Base-by-base conservation (phyloP, 2,329 filamentous ascomycete species). In the Arthrobotrys pseudoclavata region DNA sequence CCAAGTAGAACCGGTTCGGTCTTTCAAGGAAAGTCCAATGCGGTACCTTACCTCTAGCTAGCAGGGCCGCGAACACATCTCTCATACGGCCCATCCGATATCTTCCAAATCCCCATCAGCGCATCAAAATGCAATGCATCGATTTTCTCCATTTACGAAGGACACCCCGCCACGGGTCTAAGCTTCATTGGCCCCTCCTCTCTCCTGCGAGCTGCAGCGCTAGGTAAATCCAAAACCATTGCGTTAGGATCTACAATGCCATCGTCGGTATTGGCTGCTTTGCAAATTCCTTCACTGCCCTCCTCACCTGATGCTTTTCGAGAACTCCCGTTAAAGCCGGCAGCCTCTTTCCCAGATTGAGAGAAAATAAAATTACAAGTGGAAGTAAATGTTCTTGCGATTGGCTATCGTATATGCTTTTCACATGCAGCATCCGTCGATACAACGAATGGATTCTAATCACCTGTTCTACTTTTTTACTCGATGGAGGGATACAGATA, bases 81-180 rank as follows among this genome's bases (percentile, higher is more conserved):
- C 31, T 34, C 31, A n/a, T n/a, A n/a, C n/a, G n/a, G n/a, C 31
- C 12, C 31, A 34, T 34, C 31, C 12, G 31, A 34, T 34, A 10
- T 34, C 31, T 34, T 10, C 31, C 31, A 4, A 1, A 34, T 1
- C 31, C 1, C 1, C 4, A 34, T 5, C 31, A 10, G 31, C 31
- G 31, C 31, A 34, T 34, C 31, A 34, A 12, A 40, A 40, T 40
- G 37, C 37, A 40, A 15, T 40, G 37, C 37, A 40, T 40, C 4
- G 37, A 40, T 15, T n/a, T 12, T n/a, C 37, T 12, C 12, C 12
- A 9, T 37, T 37, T 37, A 12, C 4, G 34, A 37, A 12, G 26
- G 26, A 37, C 45, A 26, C 55, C 34, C 31, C 20, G 64, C 72
- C 72, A 76, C 72, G 72, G 66, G 72, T 76, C 42, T 66, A 45